A percentile compares a stretch with the other conserved stretches of the same genome.
phyloP scores from a whole-genome alignment of 129 eudicot species.

The Smallanthus sonchifolius region DNA sequence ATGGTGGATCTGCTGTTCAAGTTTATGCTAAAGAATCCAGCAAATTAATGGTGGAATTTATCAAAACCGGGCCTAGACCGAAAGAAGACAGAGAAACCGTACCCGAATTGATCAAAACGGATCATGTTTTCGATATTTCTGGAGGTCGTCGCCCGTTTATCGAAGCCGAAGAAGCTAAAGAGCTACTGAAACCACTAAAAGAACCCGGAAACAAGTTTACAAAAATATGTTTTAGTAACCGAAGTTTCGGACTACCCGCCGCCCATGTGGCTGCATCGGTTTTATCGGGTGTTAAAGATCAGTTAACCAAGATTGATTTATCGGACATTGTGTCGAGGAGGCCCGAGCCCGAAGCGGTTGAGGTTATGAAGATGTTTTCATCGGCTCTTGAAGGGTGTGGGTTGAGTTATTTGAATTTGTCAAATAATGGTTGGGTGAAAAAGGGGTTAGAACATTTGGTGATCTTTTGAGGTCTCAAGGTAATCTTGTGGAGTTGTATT shows the following conservation, averaged over 20 bases:
- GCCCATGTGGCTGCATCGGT: conserved; percentile 67
- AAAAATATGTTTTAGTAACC: conserved; percentile 79
- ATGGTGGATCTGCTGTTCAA: conserved; percentile 78
- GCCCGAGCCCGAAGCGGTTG: conserved; percentile 74
- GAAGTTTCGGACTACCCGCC: conserved; percentile 77
- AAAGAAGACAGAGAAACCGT: conserved; percentile 28
- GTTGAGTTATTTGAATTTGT: conserved; percentile 56
- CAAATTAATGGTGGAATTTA: conserved; percentile 61
- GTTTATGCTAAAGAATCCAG: conserved; percentile 84
- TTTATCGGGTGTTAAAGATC: conserved; percentile 47
- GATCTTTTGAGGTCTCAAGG: conserved; percentile 53
- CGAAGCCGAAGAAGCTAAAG: conserved; percentile 69
- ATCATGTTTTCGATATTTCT: conserved; percentile 60
- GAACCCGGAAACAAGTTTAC: conserved; percentile 52
- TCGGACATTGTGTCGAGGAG: conserved; percentile 81
- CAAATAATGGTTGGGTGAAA: conserved; percentile 70
- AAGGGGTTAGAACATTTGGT: conserved; percentile 76
- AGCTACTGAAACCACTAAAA: conserved; percentile 58
- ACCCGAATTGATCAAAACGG: conserved; percentile 21
- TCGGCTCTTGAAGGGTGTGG: conserved; percentile 59
- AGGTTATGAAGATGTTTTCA: conserved; percentile 69
- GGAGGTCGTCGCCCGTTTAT: conserved; percentile 71
- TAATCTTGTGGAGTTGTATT: conserved; percentile 55
- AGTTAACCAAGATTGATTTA: conserved; percentile 62
- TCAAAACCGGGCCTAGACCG: conserved; percentile 39